These are phyloP conservation scores for Gossypium ekmanianum DNA, from an alignment of 345 rosid species.

Conservation along the genomic window DNA sequence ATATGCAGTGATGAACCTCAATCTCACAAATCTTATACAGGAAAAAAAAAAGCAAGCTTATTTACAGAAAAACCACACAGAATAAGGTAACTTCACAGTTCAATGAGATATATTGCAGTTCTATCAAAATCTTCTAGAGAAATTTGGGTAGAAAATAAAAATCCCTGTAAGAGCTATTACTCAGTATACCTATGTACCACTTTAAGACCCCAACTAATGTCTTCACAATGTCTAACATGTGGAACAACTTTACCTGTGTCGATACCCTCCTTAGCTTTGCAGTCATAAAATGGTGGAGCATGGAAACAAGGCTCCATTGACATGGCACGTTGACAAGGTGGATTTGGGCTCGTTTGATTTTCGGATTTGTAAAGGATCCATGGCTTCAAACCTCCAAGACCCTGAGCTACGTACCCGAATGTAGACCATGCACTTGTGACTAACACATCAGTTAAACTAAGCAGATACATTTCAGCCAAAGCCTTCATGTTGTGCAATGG, in stretches of 20 bases:
- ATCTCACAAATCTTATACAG: no score
- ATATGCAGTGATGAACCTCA: no score
- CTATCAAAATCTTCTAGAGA: background rate
- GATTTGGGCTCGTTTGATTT: slow-evolving; percentile 39
- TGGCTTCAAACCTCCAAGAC: slow-evolving; percentile 63
- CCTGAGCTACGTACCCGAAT: slow-evolving; percentile 76
- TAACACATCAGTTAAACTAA: slow-evolving; percentile 48
- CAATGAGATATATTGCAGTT: no score
- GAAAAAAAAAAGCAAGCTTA: no score
- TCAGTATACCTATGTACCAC: slow-evolving; percentile 43
- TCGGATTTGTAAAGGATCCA: slow-evolving; percentile 67
- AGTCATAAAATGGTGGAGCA: slow-evolving; percentile 67
- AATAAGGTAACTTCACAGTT: no score
- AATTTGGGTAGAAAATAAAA: slow-evolving; percentile 8
- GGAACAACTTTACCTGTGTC: slow-evolving; percentile 55
- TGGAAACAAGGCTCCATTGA: slow-evolving; percentile 84
- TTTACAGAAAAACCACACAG: no score
- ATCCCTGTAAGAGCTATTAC: slow-evolving; percentile 12
- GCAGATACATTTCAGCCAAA: slow-evolving; percentile 71
- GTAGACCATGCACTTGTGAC: slow-evolving; percentile 76
- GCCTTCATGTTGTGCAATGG: slow-evolving; percentile 60
- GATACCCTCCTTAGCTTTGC: slow-evolving; percentile 54
- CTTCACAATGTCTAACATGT: slow-evolving; percentile 67
- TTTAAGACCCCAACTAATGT: slow-evolving; percentile 72
- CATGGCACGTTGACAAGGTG: slow-evolving; percentile 56